Evolutionary conservation across 2,329 filamentous ascomycete species (phyloP).

Genomic region (Paraconiothyrium brasiliense): DNA sequence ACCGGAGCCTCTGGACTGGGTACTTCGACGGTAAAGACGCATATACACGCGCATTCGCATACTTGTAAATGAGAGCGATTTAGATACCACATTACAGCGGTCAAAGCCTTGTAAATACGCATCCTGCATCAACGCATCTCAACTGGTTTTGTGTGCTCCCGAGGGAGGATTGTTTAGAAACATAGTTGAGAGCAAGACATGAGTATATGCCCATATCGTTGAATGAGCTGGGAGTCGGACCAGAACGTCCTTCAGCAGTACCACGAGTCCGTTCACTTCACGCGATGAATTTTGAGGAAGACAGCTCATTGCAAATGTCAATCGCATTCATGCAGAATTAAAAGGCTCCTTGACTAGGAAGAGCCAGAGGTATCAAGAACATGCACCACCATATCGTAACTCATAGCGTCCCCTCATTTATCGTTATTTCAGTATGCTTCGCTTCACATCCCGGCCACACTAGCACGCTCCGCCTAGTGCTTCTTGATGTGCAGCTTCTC

Average conservation of each 20-base stretch:
- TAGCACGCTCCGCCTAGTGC: slow-evolving; percentile 21
- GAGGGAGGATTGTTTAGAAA: too few relatives aligned
- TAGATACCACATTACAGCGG: slow-evolving; percentile 4
- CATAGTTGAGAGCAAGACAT: too few relatives aligned
- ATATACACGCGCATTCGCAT: background rate
- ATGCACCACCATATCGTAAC: slow-evolving; percentile 10
- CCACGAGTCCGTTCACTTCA: too few relatives aligned
- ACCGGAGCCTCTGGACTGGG: background rate
- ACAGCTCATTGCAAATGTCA: background rate
- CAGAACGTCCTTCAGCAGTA: too few relatives aligned
- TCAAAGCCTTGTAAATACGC: background rate
- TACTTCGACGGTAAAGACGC: background rate
- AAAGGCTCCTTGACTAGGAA: background rate
- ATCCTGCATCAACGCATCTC: background rate
- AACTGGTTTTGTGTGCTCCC: too few relatives aligned
- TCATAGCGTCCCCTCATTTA: background rate
- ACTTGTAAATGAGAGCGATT: background rate
- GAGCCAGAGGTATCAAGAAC: slow-evolving; percentile 8
- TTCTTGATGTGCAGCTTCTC: slow-evolving; percentile 68
- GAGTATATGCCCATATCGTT: too few relatives aligned
- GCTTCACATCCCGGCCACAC: background rate
- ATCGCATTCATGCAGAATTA: background rate
- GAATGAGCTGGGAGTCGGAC: too few relatives aligned
- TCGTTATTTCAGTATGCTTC: background rate
- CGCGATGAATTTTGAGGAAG: background rate